These are phyloP conservation scores for Tuber magnatum DNA, from an alignment of 495 filamentous ascomycete genomes.

Conservation along the genomic window DNA sequence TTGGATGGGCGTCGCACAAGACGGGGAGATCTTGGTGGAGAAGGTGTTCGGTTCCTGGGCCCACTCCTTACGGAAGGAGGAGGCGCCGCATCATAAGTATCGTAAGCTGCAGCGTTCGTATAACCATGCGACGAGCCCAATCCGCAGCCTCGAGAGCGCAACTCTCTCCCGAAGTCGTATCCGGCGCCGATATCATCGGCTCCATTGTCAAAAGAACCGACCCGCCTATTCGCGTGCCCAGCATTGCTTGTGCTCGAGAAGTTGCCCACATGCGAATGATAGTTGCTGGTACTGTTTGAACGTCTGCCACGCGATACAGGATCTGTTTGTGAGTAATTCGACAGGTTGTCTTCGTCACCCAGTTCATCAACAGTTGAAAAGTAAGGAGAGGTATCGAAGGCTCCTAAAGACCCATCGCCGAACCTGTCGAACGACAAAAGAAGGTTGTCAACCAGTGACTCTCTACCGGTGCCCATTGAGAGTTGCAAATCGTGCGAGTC, in stretches of 20 bases:
- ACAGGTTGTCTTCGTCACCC: conserved; percentile 44
- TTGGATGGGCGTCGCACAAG: conserved; percentile 40
- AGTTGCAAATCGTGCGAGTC: conserved; percentile 88
- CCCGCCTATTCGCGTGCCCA: conserved; percentile 32
- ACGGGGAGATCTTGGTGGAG: conserved; percentile 46
- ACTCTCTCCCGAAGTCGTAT: conserved; percentile 42
- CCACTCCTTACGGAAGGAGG: conserved; percentile 80
- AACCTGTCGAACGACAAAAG: conserved; percentile 77
- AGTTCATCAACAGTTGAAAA: conserved; percentile 41
- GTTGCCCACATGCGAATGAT: conserved; percentile 30
- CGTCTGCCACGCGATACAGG: conserved; percentile 34
- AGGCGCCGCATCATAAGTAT: conserved; percentile 71
- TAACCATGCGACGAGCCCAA: conserved; percentile 39
- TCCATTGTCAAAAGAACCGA: conserved; percentile 36
- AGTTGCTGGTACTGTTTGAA: conserved; percentile 36
- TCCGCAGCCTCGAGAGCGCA: conserved; percentile 35
- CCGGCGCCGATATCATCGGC: conserved; percentile 34
- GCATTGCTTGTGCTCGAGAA: conserved; percentile 28
- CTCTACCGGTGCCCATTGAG: conserved; percentile 64
- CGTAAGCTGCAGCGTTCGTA: conserved; percentile 42
- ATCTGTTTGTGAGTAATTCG: conserved; percentile 42
- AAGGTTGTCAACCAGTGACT: conserved; percentile 88
- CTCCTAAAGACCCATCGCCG: conserved; percentile 45
- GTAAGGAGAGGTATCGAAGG: conserved; percentile 39
- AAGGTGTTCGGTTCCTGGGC: conserved; percentile 52